Evolutionary conservation across 805 yeast genomes (phyloP).

Genomic region (Candida railenensis): DNA sequence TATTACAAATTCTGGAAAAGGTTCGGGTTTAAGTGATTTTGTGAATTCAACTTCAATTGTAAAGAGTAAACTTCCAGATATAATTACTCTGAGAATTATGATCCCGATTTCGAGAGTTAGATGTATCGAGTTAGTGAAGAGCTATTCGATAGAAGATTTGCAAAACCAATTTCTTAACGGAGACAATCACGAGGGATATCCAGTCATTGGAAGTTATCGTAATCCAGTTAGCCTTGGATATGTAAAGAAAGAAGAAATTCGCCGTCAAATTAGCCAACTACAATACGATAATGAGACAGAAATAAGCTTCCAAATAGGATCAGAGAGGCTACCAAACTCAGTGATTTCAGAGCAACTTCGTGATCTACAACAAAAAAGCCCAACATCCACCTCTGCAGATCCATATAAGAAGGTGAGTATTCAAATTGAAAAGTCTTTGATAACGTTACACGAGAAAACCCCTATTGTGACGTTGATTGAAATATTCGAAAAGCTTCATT

Average conservation of each 20-base stretch:
- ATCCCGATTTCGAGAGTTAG: conserved; percentile 26
- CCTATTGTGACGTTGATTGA: conserved; percentile 34
- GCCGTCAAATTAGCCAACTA: not conserved
- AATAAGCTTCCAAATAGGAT: conserved; percentile 18
- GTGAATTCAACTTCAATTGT: conserved; percentile 25
- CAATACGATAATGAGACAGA: not conserved
- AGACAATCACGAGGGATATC: conserved; percentile 44
- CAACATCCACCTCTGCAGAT: not conserved
- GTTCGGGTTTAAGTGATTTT: conserved; percentile 36
- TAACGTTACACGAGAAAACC: conserved; percentile 28
- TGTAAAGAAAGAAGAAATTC: conserved; percentile 19
- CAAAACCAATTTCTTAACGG: conserved; percentile 19
- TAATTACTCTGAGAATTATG: conserved; percentile 27
- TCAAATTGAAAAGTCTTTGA: conserved; percentile 19
- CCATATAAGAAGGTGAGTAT: conserved; percentile 6
- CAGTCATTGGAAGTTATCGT: conserved; percentile 24
- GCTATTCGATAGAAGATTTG: conserved; percentile 22
- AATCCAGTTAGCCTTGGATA: conserved; percentile 35
- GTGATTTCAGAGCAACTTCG: conserved; percentile 24
- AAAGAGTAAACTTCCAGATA: conserved; percentile 33
- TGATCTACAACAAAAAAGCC: conserved; percentile 17
- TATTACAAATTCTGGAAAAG: conserved; percentile 33
- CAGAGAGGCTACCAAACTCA: conserved; percentile 11
- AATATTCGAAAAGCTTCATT: conserved; percentile 35
- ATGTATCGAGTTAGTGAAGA: conserved; percentile 23